phyloP scores from a whole-genome alignment of 805 yeast genomes.

The Starmera quercuum region DNA sequence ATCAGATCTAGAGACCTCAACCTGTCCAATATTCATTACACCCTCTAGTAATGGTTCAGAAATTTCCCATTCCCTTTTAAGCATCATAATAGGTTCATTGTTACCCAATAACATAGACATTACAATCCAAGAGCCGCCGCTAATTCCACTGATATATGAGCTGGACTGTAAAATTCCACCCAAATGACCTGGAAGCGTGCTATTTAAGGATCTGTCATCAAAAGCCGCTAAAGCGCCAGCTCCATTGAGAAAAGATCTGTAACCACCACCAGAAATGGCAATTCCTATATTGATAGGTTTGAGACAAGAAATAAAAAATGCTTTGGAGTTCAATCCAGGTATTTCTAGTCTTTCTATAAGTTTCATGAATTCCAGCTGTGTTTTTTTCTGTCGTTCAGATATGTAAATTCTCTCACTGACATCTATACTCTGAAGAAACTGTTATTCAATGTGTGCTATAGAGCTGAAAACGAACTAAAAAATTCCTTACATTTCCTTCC shows the following conservation, averaged over 20 bases:
- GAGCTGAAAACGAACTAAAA: slow-evolving; percentile 5
- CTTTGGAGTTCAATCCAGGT: slow-evolving; percentile 25
- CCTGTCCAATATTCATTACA: slow-evolving; percentile 43
- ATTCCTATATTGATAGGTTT: slow-evolving; percentile 39
- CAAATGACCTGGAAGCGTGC: slow-evolving; percentile 44
- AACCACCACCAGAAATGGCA: slow-evolving; percentile 83
- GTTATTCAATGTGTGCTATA: slow-evolving; percentile 7
- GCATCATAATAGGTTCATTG: slow-evolving; percentile 28
- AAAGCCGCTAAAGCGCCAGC: slow-evolving; percentile 79
- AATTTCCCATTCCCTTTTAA: slow-evolving; percentile 33
- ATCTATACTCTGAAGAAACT: slow-evolving; percentile 3
- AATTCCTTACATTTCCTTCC: slow-evolving; percentile 10
- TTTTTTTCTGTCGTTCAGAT: slow-evolving; percentile 20
- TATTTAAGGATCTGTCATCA: slow-evolving; percentile 60
- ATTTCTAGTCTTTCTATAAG: slow-evolving; percentile 24
- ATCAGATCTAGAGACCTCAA: slow-evolving; percentile 21
- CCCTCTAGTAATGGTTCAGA: slow-evolving; percentile 46
- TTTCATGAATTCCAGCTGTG: slow-evolving; percentile 21
- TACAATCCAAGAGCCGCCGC: slow-evolving; percentile 79
- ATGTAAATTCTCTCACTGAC: slow-evolving; percentile 20
- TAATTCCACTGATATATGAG: slow-evolving; percentile 67
- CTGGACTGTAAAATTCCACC: slow-evolving; percentile 71
- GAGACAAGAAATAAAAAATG: slow-evolving; percentile 13
- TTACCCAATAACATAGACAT: slow-evolving; percentile 31
- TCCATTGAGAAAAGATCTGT: slow-evolving; percentile 79